Conservation (phyloP, 441 rosid genomes). For the Syzygium syzygioides region DNA sequence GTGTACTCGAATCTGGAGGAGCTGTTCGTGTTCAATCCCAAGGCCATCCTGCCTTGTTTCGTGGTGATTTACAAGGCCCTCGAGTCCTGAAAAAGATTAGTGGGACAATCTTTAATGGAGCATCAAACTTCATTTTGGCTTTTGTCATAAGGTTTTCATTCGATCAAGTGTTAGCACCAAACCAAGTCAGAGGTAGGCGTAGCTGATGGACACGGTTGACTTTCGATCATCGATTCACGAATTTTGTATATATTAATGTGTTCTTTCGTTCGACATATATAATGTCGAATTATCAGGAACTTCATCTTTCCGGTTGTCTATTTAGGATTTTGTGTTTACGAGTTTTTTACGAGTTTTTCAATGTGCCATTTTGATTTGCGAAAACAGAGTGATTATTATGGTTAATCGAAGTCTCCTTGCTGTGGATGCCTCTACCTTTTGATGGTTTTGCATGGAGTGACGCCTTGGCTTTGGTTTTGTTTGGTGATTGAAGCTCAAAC, state of each 20-base stretch:
- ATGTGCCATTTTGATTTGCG: neutral
- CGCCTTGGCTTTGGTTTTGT: neutral
- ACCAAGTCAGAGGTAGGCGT: neutral
- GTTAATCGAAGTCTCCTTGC: neutral
- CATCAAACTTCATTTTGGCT: constrained; percentile 9
- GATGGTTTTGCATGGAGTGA: neutral
- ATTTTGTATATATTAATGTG: neutral
- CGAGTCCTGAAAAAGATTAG: constrained; percentile 14
- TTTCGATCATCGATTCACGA: neutral
- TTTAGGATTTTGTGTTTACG: neutral
- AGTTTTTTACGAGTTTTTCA: neutral
- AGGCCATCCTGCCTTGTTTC: constrained; percentile 90
- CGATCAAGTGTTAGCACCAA: neutral
- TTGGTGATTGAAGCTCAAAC: neutral
- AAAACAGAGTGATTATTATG: neutral
- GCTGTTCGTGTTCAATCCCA: constrained; percentile 66
- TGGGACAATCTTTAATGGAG: neutral
- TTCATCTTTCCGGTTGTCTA: neutral
- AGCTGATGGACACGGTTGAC: neutral
- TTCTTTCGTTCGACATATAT: neutral
- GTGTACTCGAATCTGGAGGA: constrained; percentile 77
- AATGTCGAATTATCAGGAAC: neutral
- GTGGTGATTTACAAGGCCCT: constrained; percentile 79
- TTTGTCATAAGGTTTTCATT: neutral
- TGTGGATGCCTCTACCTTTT: neutral